Percentiles rank a stretch among this genome's conserved stretches.
phyloP scores from a whole-genome alignment of 2,329 filamentous ascomycete genomes.

The Bipolaris oryzae region DNA sequence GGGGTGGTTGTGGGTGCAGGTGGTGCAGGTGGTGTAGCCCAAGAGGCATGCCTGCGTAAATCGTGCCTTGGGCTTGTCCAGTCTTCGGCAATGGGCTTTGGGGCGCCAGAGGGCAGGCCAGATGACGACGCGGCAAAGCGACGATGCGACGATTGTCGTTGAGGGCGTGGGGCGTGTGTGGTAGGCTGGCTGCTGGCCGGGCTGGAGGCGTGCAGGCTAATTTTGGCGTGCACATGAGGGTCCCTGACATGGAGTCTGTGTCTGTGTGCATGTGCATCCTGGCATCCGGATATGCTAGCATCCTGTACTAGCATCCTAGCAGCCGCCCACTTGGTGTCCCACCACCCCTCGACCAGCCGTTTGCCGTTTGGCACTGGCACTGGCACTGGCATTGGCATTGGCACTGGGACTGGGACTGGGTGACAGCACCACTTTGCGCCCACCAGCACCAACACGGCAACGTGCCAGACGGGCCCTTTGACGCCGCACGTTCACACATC shows the following conservation, averaged over 20 bases:
- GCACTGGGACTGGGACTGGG: not conserved
- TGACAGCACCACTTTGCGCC: no score
- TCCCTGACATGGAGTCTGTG: slow-evolving; percentile 12
- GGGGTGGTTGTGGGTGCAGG: not conserved
- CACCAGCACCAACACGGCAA: not conserved
- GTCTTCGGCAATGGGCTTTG: slow-evolving; percentile 12
- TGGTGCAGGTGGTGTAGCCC: not conserved
- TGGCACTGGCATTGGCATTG: not conserved
- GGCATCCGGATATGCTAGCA: no score
- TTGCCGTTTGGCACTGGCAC: slow-evolving; percentile 2
- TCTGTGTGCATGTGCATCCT: no score
- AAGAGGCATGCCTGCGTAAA: not conserved
- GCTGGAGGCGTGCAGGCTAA: slow-evolving; percentile 10
- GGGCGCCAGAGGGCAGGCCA: not conserved
- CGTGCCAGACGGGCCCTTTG: not conserved
- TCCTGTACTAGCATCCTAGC: slow-evolving; percentile 2
- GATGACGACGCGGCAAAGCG: not conserved
- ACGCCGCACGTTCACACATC: not conserved
- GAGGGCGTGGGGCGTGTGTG: not conserved
- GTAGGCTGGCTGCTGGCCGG: not conserved
- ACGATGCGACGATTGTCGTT: not conserved
- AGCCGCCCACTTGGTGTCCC: slow-evolving; percentile 9
- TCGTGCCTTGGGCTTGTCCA: slow-evolving; percentile 14
- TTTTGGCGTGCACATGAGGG: slow-evolving; percentile 20
- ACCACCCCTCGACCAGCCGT: slow-evolving; percentile 9